Evolutionary conservation across 495 filamentous ascomycete species (phyloP), one percentile per base, ranked within the genome.

Genomic region (Aspergillus leporis): DNA sequence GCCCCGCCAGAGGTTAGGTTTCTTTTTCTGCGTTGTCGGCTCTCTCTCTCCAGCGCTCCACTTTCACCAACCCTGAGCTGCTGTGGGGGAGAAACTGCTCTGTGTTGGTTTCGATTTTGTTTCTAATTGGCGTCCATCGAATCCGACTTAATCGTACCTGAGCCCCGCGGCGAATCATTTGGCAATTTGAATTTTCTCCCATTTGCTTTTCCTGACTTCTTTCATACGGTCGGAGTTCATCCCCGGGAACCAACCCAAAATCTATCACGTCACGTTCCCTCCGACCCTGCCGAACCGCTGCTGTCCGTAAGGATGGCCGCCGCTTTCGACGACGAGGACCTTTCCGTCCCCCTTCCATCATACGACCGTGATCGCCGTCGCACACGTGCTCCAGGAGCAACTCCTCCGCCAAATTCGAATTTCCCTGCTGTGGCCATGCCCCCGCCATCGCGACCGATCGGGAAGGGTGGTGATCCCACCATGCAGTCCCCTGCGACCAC

Each of bases 311-410:
- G 55, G 28, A 83, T 83, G 81, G 77, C 81, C 55, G 78, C 80
- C 59, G 75, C 75, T 22, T 78, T 84, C 58, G 90, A 97, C 70
- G 90, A 95, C 76, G 92, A 95, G 75, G 92, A 97, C 76, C 86
- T 97, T 49, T 90, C 92, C 69, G 89, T 97, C 74, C 91, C 91
- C 61, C 81, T 96, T 47, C 85, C 87, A 18, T 82, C 89, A 41
- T 64, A 57, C 55, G 64, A 59, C 51, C 58, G 61, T 61, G 63
- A 67, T 52, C 56, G 51, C 53, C 60, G 55, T 41, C 56, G 34
- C 48, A 40, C 55, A 43, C 58, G 58, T 34, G 52, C 51, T 30
- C 45, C 53, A 46, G 52, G 53, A 40, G 47, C 58, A 18, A 55
- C 60, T 56, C 46, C 61, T 60, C 41, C 61, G 46, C 43, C 61